Conservation (phyloP, 1,284 basidiomycete species). For the Trametes polyzona region DNA sequence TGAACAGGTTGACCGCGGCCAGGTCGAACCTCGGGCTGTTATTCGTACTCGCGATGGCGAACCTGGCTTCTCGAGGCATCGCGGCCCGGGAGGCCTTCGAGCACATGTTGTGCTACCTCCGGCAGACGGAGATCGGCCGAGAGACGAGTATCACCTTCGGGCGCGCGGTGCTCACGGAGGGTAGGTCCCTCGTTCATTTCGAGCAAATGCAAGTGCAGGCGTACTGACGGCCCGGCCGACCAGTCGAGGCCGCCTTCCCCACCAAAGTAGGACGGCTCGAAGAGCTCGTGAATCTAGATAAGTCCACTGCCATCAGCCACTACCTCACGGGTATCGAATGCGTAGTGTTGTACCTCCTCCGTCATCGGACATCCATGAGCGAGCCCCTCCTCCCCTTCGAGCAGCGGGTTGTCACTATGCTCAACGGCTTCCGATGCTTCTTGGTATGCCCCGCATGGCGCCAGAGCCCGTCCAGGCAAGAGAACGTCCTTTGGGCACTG, state of each 20-base stretch:
- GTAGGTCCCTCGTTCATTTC: not conserved
- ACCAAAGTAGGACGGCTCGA: conserved; percentile 1
- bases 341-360: conserved; percentile 16
- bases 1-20: not conserved
- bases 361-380: not conserved
- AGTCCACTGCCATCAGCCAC: conserved; percentile 12
- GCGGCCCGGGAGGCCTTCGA: conserved; percentile 15
- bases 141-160: conserved; percentile 5
- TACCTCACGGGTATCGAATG: conserved; percentile 16
- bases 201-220: too few relatives aligned
- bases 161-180: conserved; percentile 5
- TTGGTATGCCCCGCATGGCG: conserved; percentile 4
- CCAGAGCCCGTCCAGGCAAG: conserved; percentile 1
- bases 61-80: conserved; percentile 11
- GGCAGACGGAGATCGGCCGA: conserved; percentile 4
- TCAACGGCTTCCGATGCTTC: conserved; percentile 3
- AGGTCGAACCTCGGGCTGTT: conserved; percentile 15
- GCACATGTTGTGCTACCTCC: conserved; percentile 10
- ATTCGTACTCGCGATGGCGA: conserved; percentile 15
- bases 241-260: conserved; percentile 16
- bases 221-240: not conserved
- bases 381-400: not conserved
- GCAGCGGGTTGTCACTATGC: not conserved
- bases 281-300: conserved; percentile 15
- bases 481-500: conserved; percentile 12